Conservation (phyloP, 306 rosid species). For the Astragalus glycyphyllos region DNA sequence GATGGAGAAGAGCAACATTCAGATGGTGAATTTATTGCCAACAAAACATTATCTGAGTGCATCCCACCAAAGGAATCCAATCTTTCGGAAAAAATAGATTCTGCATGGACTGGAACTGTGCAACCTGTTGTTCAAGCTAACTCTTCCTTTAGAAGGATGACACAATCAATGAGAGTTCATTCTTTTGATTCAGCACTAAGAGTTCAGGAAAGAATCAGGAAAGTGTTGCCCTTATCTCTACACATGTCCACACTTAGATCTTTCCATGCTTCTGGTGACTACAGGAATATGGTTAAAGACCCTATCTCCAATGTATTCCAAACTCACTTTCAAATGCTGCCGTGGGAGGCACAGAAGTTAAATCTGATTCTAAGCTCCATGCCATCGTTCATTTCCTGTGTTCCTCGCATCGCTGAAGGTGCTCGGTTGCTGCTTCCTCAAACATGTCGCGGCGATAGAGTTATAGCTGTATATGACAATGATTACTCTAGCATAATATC, state of each 20-base stretch:
- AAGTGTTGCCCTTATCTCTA: slow-evolving; percentile 61
- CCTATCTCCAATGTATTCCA: slow-evolving; percentile 65
- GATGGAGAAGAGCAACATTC: slow-evolving; percentile 56
- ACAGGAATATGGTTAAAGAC: slow-evolving; percentile 79
- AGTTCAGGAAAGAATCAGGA: slow-evolving; percentile 65
- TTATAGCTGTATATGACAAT: slow-evolving; percentile 89
- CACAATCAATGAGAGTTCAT: slow-evolving; percentile 69
- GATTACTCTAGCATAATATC: slow-evolving; percentile 95
- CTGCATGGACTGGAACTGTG: slow-evolving; percentile 91
- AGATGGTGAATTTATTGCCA: slow-evolving; percentile 50
- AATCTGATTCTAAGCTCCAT: slow-evolving; percentile 61
- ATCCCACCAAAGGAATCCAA: slow-evolving; percentile 58
- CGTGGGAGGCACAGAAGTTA: slow-evolving; percentile 72
- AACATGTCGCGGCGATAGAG: slow-evolving; percentile 62
- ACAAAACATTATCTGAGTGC: slow-evolving; percentile 44
- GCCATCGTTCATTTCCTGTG: slow-evolving; percentile 72
- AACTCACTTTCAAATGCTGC: slow-evolving; percentile 60
- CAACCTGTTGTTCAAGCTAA: slow-evolving; percentile 51
- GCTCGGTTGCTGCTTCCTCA: slow-evolving; percentile 83
- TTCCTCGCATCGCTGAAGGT: slow-evolving; percentile 73
- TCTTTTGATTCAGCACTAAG: slow-evolving; percentile 91
- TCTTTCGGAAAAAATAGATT: slow-evolving; percentile 94
- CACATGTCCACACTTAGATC: slow-evolving; percentile 68
- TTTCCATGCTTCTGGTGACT: slow-evolving; percentile 92
- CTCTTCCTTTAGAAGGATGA: slow-evolving; percentile 60